Evolutionary conservation across 176 grass and related monocot species (phyloP), one percentile per base, ranked within the genome.

Genomic region (Canna indica): DNA sequence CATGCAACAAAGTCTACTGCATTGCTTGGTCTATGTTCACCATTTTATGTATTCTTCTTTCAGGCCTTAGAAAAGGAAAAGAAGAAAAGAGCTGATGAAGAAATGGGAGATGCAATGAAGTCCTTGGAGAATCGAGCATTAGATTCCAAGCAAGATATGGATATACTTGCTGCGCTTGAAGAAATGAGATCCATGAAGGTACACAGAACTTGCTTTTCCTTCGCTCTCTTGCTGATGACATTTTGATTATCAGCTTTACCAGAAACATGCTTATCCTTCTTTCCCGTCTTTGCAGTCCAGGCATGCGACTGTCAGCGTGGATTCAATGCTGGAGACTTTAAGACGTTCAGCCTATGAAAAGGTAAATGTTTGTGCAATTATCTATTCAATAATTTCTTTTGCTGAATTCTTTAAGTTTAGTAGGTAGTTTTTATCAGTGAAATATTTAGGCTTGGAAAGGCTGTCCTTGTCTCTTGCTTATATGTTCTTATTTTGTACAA

Each of bases 271-370:
- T 78, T 83, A 71, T n/a, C 78, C 68, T 22, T 70, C 48, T 70
- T 18, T 86, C 29, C 78, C 68, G 16, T 70, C 48, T 70, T 18
- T 86, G 30, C 83, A 96, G 91, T 96, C 88, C 27, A 91, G 91
- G 73, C 91, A 96, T 86, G 91, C 91, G 45, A 87, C 85, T 47
- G 91, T 96, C 6, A 78, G 83, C 20, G 79, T 88, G 80, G 91
- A 96, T 25, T 83, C 82, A 63, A 91, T 96, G 91, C 67, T 96
- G 72, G 91, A 91, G 82, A 96, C 77, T 78, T 82, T 96, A 76
- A 91, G 82, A 72, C 76, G 71, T 25, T 88, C 91, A 1, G 75
- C 85, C 63, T 76, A 84, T 69, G 77, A 82, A 28, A 88, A 80
- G 85, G 88, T 85, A 81, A 69, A n/a, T 54, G 10, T 42, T 68